These are phyloP conservation scores for Stephania yunnanensis DNA, from an alignment of 164 flowering plant species.

Conservation along the genomic window DNA sequence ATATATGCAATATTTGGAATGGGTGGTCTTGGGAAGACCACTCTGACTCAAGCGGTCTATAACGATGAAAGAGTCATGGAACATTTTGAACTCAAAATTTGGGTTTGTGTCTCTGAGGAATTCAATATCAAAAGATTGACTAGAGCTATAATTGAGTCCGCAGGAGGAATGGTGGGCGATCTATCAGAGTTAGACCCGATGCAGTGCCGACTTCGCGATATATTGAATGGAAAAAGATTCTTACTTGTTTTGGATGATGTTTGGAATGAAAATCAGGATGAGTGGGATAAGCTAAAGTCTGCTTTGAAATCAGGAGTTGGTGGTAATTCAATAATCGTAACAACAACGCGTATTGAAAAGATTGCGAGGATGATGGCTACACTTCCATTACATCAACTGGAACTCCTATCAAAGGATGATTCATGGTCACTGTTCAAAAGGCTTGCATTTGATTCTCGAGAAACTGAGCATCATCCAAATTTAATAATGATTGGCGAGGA, in stretches of 20 bases:
- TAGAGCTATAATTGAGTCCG: background rate
- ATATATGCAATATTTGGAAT: background rate
- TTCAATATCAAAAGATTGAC: background rate
- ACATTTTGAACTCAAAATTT: background rate
- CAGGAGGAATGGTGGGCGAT: background rate
- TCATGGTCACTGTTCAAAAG: background rate
- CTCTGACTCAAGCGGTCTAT: background rate
- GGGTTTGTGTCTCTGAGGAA: too few species aligned
- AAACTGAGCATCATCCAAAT: background rate
- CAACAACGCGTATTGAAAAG: background rate
- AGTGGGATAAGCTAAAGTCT: background rate
- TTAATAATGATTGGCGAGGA: background rate
- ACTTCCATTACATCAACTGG: background rate
- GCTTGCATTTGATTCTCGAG: background rate
- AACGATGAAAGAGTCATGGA: background rate
- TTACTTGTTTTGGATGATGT: constrained; percentile 5
- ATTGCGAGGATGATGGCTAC: background rate
- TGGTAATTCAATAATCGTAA: background rate
- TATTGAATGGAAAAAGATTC: too few species aligned
- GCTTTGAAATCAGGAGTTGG: background rate
- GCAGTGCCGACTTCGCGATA: background rate
- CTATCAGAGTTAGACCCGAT: background rate
- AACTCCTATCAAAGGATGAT: background rate
- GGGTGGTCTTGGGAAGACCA: background rate
- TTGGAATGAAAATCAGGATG: background rate